Evolutionary conservation across 2,329 filamentous ascomycete genomes (phyloP).

Genomic region (Fusarium mangiferae): DNA sequence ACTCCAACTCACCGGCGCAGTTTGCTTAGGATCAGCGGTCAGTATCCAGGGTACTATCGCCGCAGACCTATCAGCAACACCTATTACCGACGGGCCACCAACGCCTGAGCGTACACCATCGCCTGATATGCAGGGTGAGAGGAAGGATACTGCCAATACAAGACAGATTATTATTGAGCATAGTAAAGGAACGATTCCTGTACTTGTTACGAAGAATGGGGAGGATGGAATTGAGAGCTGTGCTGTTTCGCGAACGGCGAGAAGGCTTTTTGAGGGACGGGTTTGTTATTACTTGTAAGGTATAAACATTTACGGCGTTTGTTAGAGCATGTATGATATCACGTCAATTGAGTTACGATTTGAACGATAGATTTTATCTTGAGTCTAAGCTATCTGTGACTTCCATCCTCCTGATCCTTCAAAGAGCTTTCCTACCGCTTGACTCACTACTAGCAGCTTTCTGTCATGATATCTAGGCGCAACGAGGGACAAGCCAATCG

Average conservation of each 20-base stretch:
- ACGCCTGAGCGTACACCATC: slow-evolving; percentile 32
- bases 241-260: slow-evolving; percentile 46
- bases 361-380: not conserved
- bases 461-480: slow-evolving; percentile 22
- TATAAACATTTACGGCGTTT: not conserved
- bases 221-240: slow-evolving; percentile 40
- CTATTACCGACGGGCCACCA: not conserved
- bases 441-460: slow-evolving; percentile 14
- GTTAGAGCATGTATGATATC: not conserved
- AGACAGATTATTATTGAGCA: slow-evolving; percentile 40
- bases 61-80: slow-evolving; percentile 22
- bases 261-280: slow-evolving; percentile 47
- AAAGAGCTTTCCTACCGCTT: not conserved
- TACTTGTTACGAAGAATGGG: slow-evolving; percentile 11
- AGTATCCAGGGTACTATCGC: slow-evolving; percentile 55
- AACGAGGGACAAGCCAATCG: slow-evolving; percentile 30
- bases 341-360: not conserved
- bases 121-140: slow-evolving; percentile 8
- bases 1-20: slow-evolving; percentile 62
- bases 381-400: not conserved
- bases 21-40: slow-evolving; percentile 59
- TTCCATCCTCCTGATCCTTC: not conserved
- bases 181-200: slow-evolving; percentile 43
- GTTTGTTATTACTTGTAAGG: slow-evolving; percentile 42
- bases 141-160: not conserved